Base-by-base conservation (phyloP, 768 basidiomycete species). In the Dentipellis sp. region DNA sequence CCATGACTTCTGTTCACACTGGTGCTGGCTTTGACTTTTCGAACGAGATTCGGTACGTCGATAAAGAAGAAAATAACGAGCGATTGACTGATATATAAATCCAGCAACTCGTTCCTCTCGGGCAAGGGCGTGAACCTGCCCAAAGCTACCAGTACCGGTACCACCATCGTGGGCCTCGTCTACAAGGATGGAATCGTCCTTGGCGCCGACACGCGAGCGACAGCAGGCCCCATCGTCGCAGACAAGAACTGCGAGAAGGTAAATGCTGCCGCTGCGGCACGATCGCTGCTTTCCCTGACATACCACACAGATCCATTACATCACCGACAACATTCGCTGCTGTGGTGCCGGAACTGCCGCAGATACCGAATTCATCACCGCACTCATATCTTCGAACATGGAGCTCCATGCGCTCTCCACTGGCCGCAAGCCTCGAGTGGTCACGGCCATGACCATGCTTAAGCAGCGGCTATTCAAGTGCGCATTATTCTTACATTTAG, bases 181-280 rank as follows among this genome's bases (percentile, higher is more conserved):
- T 97, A 88, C 71, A 86, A 84, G 62, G 91, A 91, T 66, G 97
- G 97, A 5, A 85, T 99, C 62, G 81, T 95, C 16, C 80, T 99
- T 5, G 97, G 95, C 48, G 97, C 97, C 12, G 97, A 98, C 71
- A 99, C 97, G 1, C 79, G 95, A 64, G 94, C 97, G 4, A 98
- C 97, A 0, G 91, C 86, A 58, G 97, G 95, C 1, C 80, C 82
- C 21, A 97, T 98, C 61, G 91, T 99, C 23, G 92, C 92, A 0
- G 95, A 98, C 76, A 98, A 99, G 82, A 99, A 99, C 74, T 99
- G 97, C 72, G 97, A 98, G 76, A 99, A 99, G 88, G 95, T 94
- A 55, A 49, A 74, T 62, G 8, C 35, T 34, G 7, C 10, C 8
- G 3, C 56, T 37, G 45, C 49, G 50, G 54, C 29, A 17, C 19